These are phyloP conservation scores for Trichoderma reesei DNA, from an alignment of 495 filamentous ascomycete species.

Conservation along the genomic window DNA sequence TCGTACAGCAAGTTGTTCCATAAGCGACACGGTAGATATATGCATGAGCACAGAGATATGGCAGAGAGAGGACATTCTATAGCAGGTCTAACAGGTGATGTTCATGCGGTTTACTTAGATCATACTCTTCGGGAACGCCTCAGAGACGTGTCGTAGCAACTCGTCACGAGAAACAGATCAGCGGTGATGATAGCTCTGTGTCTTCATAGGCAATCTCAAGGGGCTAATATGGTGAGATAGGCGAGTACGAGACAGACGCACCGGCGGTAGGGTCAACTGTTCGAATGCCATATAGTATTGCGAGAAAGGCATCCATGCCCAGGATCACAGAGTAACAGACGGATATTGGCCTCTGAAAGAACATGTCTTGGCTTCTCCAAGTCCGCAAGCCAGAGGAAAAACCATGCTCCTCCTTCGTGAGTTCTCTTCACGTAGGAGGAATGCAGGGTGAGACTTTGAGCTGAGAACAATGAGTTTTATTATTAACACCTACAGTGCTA, in stretches of 20 bases:
- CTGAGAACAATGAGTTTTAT: too few relatives aligned
- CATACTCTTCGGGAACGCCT: too few relatives aligned
- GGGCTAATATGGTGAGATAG: too few relatives aligned
- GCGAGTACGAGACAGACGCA: too few relatives aligned
- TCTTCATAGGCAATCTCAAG: too few relatives aligned
- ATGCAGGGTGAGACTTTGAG: too few relatives aligned
- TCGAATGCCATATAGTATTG: background rate
- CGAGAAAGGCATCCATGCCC: background rate
- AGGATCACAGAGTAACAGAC: constrained; percentile 6
- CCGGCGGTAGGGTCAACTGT: too few relatives aligned
- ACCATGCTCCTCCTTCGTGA: constrained; percentile 2
- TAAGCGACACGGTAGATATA: background rate
- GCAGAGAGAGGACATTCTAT: background rate
- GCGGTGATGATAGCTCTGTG: too few relatives aligned
- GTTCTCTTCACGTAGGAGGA: constrained; percentile 31
- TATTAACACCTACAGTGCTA: too few relatives aligned
- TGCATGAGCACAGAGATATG: background rate
- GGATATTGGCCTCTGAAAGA: constrained; percentile 57
- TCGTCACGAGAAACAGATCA: too few relatives aligned
- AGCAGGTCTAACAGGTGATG: background rate
- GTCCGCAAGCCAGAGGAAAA: background rate
- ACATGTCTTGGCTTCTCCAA: constrained; percentile 25
- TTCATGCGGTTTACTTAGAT: background rate
- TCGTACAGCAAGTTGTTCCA: background rate
- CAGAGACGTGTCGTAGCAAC: too few relatives aligned